Evolutionary conservation across 805 yeast genomes (phyloP).

Genomic region (Spathaspora boniae): DNA sequence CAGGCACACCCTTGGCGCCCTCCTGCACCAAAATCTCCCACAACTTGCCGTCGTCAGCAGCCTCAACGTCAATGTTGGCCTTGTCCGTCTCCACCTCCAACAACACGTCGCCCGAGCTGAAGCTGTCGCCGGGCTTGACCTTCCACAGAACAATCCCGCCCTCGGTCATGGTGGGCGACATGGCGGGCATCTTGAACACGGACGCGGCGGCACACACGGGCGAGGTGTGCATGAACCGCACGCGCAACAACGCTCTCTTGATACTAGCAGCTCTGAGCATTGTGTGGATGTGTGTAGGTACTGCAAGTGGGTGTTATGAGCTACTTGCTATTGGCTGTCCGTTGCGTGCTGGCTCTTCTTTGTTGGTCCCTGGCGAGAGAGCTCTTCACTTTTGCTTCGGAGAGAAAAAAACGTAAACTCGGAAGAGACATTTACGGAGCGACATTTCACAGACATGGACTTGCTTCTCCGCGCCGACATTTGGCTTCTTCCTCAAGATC

Average conservation of each 20-base stretch:
- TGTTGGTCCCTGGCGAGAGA: too few species aligned
- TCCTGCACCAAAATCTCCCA: conserved; percentile 69
- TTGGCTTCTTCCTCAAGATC: too few species aligned
- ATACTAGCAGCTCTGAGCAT: conserved; percentile 9
- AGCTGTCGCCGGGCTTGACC: conserved; percentile 63
- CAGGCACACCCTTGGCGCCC: conserved; percentile 79
- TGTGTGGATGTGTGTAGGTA: neutral
- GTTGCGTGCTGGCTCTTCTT: too few species aligned
- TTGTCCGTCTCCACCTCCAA: conserved; percentile 85
- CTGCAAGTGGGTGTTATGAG: neutral
- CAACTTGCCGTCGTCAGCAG: conserved; percentile 86
- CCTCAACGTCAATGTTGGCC: conserved; percentile 80
- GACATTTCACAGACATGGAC: too few species aligned
- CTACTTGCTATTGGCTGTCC: too few species aligned
- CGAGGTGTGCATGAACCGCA: conserved; percentile 8
- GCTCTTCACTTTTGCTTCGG: too few species aligned
- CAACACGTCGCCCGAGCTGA: conserved; percentile 77
- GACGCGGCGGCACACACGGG: conserved; percentile 30
- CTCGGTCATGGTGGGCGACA: conserved; percentile 98
- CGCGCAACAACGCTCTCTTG: conserved; percentile 3
- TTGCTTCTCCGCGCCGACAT: too few species aligned
- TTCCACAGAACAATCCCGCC: conserved; percentile 94
- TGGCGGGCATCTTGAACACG: conserved; percentile 89
- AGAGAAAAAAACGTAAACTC: too few species aligned
- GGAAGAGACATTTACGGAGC: too few species aligned